Conservation (phyloP, 2,329 filamentous ascomycete species). For the Decorospora gaudefroyi region DNA sequence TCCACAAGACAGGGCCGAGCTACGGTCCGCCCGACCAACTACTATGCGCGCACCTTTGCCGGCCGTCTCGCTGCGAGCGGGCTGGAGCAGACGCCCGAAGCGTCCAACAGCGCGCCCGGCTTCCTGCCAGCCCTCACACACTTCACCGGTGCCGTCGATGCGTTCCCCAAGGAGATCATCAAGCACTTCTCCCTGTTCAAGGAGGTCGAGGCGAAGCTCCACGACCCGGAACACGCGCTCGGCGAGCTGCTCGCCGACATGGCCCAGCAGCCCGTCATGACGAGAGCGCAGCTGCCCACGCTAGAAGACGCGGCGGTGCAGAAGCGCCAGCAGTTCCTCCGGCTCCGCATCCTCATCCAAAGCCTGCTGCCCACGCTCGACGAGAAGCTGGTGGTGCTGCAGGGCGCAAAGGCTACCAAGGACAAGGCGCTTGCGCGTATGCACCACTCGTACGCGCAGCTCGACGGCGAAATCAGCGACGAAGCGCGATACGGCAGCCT, state of each 20-base stretch:
- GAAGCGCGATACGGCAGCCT: constrained; percentile 91
- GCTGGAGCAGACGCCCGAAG: constrained; percentile 47
- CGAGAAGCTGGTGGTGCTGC: constrained; percentile 96
- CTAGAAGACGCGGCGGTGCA: constrained; percentile 59
- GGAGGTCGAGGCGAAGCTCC: constrained; percentile 97
- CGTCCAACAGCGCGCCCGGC: constrained; percentile 48
- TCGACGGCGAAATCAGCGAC: constrained; percentile 88
- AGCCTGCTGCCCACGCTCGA: constrained; percentile 90
- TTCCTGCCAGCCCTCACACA: constrained; percentile 70
- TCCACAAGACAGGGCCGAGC: constrained; percentile 55
- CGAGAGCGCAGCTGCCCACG: constrained; percentile 35
- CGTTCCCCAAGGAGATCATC: constrained; percentile 91
- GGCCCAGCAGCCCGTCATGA: constrained; percentile 52
- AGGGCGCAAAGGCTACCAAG: constrained; percentile 87
- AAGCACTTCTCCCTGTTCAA: constrained; percentile 94
- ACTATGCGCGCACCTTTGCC: constrained; percentile 57
- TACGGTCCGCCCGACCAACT: constrained; percentile 55
- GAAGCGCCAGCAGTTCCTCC: constrained; percentile 74
- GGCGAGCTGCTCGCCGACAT: constrained; percentile 73
- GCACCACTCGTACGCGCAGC: constrained; percentile 82
- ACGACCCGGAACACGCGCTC: constrained; percentile 81
- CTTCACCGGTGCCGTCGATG: constrained; percentile 90
- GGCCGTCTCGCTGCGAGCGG: constrained; percentile 44
- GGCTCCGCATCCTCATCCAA: constrained; percentile 75
- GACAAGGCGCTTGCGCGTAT: constrained; percentile 82